phyloP scores from a whole-genome alignment of 345 rosid genomes.

The Psidium guajava region DNA sequence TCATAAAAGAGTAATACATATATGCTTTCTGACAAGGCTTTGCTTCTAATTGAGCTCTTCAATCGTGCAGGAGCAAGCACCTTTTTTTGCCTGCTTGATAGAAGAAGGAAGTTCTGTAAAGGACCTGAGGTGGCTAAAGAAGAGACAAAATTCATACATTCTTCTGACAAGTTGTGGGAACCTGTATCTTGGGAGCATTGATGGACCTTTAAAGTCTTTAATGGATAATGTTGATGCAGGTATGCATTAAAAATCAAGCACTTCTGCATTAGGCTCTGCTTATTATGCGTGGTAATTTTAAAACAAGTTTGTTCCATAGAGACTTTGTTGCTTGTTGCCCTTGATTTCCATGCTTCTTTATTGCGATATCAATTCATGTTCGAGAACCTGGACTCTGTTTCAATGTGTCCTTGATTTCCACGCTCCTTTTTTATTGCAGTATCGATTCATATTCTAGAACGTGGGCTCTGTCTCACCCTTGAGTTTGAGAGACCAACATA shows the following conservation, averaged over 20 bases:
- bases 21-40: neutral
- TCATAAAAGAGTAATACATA: neutral
- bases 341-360: neutral
- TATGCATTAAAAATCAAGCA: constrained; percentile 8
- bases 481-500: neutral
- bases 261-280: neutral
- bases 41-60: neutral
- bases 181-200: constrained; percentile 49
- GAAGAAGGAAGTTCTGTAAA: constrained; percentile 41
- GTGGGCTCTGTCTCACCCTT: neutral
- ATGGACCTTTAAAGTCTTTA: constrained; percentile 29
- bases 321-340: neutral
- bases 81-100: constrained; percentile 41
- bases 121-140: constrained; percentile 66
- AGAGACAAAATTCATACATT: constrained; percentile 40
- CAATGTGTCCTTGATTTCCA: neutral
- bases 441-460: neutral
- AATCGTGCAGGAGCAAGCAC: constrained; percentile 38
- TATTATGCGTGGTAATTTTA: neutral
- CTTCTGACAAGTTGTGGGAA: constrained; percentile 46
- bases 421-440: neutral
- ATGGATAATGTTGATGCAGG: constrained; percentile 83
- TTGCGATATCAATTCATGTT: too few relatives aligned
- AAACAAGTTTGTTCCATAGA: neutral
- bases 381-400: too few relatives aligned